These are phyloP conservation scores for Calonectria pteridis DNA, from an alignment of 2,329 filamentous ascomycete species.

Conservation along the genomic window DNA sequence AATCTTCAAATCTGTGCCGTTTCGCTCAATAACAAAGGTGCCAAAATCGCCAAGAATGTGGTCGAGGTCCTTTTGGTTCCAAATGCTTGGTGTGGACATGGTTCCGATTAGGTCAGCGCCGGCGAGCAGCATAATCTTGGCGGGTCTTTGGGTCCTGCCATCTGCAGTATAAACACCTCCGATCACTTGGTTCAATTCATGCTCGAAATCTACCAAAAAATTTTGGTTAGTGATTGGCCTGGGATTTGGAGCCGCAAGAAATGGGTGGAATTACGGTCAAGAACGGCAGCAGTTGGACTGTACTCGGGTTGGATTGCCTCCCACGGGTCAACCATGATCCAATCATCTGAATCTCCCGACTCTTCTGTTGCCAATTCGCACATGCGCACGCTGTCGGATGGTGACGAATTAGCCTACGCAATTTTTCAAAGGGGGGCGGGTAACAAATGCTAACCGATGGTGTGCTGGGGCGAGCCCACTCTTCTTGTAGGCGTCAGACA, in stretches of 20 bases:
- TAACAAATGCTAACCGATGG: not conserved
- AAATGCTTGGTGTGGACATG: slow-evolving; percentile 80
- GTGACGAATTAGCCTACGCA: slow-evolving; percentile 4
- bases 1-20: slow-evolving; percentile 89
- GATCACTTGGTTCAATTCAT: not conserved
- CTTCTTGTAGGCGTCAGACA: slow-evolving; percentile 8
- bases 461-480: slow-evolving; percentile 7
- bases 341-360: not conserved
- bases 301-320: not conserved
- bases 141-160: slow-evolving; percentile 64
- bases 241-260: not conserved
- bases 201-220: not conserved
- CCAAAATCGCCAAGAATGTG: slow-evolving; percentile 89
- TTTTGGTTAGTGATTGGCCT: not conserved
- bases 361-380: slow-evolving; percentile 7
- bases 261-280: not conserved
- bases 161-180: not conserved
- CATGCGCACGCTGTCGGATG: not conserved
- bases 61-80: slow-evolving; percentile 86
- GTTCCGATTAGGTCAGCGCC: slow-evolving; percentile 82
- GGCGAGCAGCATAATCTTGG: slow-evolving; percentile 84
- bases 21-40: slow-evolving; percentile 87
- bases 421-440: not conserved
- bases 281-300: not conserved
- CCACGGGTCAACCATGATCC: not conserved